Evolutionary conservation across 2,329 filamentous ascomycete species (phyloP), one percentile per base, ranked within the genome.

Genomic region (Knoxdaviesia capensis): DNA sequence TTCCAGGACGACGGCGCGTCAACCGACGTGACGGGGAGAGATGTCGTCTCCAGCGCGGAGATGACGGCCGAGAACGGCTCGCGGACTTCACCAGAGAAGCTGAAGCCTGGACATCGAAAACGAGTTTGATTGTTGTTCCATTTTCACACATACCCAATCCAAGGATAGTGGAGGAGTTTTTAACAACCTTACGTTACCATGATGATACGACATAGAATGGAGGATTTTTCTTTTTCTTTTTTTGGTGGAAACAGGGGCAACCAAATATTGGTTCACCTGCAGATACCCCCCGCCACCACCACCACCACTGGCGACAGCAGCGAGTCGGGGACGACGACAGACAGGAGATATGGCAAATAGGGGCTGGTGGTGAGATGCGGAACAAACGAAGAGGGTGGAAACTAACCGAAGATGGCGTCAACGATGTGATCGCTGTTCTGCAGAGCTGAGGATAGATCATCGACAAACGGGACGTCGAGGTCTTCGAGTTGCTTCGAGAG

Each of bases 1-100:
- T 90, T 77, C 90, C 90, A 98, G 2, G 83, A 90, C 32, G 84
- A 93, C 1, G 90, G 90, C 6, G 84, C 86, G 60, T 98, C 90
- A 28, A 98, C 83, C 3, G 85, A 81, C 3, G 90, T 78, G 0
- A 96, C 80, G 0, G 86, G 82, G 6, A 90, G 53, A 30, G 69
- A 69, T 5, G 81, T 80, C 36, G 77, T 68, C 50, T 85, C 74
- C 34, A 98, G 66, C 6, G 80, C 76, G 46, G 71, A 64, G 50
- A 98, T 92, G 9, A 94, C 80, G 0, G 68, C 68, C 1, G 79
- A 77, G 54, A 96, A 98, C 1, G 90, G 90, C 49, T 93, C 84
- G n/a, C 90, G 77, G 42, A 98, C 79, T 48, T 90, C 79, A 6
- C 87, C 88, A 2, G 77, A 79, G 62, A 98, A 98, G 46, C 81